Percentiles rank a stretch among this genome's conserved stretches.
Evolutionary conservation across 2,329 filamentous ascomycete species (phyloP).

Genomic region (Aspergillus sp.): DNA sequence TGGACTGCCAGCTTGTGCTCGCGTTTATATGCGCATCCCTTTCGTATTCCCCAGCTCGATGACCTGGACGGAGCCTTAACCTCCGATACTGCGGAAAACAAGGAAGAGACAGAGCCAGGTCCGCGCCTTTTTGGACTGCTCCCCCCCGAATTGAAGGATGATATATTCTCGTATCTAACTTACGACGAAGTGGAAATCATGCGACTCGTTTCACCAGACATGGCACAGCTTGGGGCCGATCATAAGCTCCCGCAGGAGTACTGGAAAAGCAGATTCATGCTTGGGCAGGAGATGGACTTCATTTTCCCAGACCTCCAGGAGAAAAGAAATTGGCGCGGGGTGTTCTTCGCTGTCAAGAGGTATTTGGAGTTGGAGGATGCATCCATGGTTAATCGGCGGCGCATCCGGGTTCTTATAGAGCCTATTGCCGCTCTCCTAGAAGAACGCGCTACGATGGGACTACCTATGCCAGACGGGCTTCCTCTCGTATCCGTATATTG

Average conservation of each 20-base stretch:
- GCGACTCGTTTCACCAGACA: conserved; percentile 4
- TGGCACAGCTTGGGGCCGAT: background rate
- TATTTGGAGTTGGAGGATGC: background rate
- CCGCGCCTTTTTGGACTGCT: background rate
- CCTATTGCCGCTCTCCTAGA: conserved; percentile 15
- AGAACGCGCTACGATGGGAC: background rate
- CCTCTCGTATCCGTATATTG: background rate
- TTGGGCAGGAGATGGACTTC: conserved; percentile 13
- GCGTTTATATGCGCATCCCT: conserved; percentile 11
- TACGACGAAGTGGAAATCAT: background rate
- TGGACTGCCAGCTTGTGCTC: background rate
- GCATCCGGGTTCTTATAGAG: conserved; percentile 13
- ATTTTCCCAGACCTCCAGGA: conserved; percentile 8
- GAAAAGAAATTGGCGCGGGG: conserved; percentile 10
- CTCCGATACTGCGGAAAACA: background rate
- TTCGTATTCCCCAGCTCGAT: background rate
- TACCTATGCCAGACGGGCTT: background rate
- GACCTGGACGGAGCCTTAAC: background rate
- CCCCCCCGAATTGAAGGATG: background rate
- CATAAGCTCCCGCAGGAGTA: conserved; percentile 12
- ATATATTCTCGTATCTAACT: conserved; percentile 10
- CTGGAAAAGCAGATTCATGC: conserved; percentile 16
- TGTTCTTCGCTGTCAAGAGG: conserved; percentile 6
- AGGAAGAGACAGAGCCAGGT: no score
- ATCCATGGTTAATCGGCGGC: conserved; percentile 10